phyloP scores from a whole-genome alignment of 768 basidiomycete species.

The Suillus ampliporus region DNA sequence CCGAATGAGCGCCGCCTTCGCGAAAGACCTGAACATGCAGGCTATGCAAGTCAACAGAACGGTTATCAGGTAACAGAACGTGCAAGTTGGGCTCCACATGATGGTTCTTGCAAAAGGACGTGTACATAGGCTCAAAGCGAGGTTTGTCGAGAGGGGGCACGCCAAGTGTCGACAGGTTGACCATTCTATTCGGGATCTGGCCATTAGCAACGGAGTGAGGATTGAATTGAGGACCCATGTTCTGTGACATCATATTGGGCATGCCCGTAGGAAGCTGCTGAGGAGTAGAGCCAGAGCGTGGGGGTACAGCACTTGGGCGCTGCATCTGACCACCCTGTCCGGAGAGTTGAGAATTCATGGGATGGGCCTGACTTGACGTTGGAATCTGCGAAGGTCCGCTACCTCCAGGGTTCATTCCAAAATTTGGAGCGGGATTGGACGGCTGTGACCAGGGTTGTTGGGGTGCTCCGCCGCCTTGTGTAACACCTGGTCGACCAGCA shows the following conservation, averaged over 20 bases:
- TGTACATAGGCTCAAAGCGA: conserved; percentile 59
- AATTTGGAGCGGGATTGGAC: conserved; percentile 14
- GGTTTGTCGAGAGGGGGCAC: conserved; percentile 52
- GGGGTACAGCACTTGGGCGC: conserved; percentile 38
- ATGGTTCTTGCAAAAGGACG: conserved; percentile 51
- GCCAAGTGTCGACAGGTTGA: conserved; percentile 10
- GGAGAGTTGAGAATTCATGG: conserved; percentile 37
- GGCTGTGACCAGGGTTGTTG: conserved; percentile 10
- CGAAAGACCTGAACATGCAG: conserved; percentile 65
- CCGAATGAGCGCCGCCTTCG: conserved; percentile 57
- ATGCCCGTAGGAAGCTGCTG: conserved; percentile 40
- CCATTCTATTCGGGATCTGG: conserved; percentile 28
- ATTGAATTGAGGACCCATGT: conserved; percentile 34
- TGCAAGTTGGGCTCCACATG: conserved; percentile 46
- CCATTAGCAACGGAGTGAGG: conserved; percentile 17
- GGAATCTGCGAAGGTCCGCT: conserved; percentile 28
- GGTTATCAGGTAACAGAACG: conserved; percentile 55
- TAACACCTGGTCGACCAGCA: conserved; percentile 29
- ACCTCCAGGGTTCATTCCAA: conserved; percentile 24
- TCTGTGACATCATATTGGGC: conserved; percentile 41
- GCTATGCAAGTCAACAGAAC: conserved; percentile 61
- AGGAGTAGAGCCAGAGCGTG: conserved; percentile 45
- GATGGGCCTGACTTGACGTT: conserved; percentile 19
- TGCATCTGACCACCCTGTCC: conserved; percentile 36
- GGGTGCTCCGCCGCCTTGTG: conserved; percentile 22